Percentiles rank a stretch among this genome's conserved stretches.
phyloP scores from a whole-genome alignment of 805 yeast genomes.

The Grigorovia yakushimaensis region DNA sequence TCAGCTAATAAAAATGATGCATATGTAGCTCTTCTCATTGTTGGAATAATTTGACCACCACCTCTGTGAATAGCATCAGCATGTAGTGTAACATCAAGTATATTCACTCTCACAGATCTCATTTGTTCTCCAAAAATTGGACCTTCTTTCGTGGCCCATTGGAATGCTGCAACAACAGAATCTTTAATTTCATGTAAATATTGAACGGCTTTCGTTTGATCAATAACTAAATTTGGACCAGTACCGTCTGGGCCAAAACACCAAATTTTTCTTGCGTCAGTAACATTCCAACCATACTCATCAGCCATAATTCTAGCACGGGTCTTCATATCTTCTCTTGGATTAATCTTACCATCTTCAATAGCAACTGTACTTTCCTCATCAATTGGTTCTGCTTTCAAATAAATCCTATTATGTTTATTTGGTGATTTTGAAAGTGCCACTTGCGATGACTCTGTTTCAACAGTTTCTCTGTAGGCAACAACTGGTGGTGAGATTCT shows the following conservation, averaged over 20 bases:
- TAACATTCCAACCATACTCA: slow-evolving; percentile 98
- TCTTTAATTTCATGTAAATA: slow-evolving; percentile 98
- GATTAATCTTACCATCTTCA: slow-evolving; percentile 82
- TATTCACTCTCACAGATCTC: slow-evolving; percentile 95
- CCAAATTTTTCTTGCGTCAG: slow-evolving; percentile 99
- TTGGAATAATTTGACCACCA: slow-evolving; percentile 99
- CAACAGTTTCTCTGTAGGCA: slow-evolving; percentile 97
- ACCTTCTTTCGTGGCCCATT: slow-evolving; percentile 99
- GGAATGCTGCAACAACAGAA: slow-evolving; percentile 99
- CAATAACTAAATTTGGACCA: slow-evolving; percentile 98
- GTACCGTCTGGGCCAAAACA: slow-evolving; percentile 99
- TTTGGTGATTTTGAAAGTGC: slow-evolving; percentile 99
- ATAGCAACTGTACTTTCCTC: slow-evolving; percentile 90
- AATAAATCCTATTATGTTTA: slow-evolving; percentile 99
- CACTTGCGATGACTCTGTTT: slow-evolving; percentile 82
- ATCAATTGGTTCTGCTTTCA: slow-evolving; percentile 90
- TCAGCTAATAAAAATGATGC: slow-evolving; percentile 97
- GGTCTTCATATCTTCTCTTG: slow-evolving; percentile 96
- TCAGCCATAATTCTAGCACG: slow-evolving; percentile 99
- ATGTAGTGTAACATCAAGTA: slow-evolving; percentile 97
- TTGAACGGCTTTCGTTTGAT: slow-evolving; percentile 99
- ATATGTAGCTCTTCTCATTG: slow-evolving; percentile 99
- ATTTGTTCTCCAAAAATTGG: slow-evolving; percentile 94
- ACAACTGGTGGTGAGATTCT: slow-evolving; percentile 97
- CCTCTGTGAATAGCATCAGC: slow-evolving; percentile 99